Conservation (phyloP, 176 grass and related monocot genomes). For the Triticum timopheevii region DNA sequence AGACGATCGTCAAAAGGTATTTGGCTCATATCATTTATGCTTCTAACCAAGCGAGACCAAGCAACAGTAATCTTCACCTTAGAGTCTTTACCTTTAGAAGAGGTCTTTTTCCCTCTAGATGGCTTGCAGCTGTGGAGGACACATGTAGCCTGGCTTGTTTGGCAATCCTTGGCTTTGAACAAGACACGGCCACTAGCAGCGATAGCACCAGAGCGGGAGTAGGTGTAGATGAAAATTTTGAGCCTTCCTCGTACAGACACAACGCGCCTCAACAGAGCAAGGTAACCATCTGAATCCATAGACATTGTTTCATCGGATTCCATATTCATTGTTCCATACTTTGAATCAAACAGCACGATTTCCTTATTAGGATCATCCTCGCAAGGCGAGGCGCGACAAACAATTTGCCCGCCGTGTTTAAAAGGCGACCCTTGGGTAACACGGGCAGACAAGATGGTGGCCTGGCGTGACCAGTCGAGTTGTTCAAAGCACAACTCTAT, state of each 20-base stretch:
- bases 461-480: background rate
- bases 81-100: background rate
- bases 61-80: slow-evolving; percentile 6
- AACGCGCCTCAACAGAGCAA: background rate
- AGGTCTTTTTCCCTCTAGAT: background rate
- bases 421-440: background rate
- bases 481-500: background rate
- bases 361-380: background rate
- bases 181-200: background rate
- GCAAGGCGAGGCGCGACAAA: background rate
- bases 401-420: background rate
- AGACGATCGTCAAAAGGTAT: no score
- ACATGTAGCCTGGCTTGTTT: background rate
- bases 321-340: background rate
- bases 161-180: background rate
- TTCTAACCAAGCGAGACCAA: background rate
- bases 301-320: background rate
- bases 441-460: background rate
- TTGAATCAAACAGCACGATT: background rate
- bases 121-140: background rate
- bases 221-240: background rate
- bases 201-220: background rate
- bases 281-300: background rate
- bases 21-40: background rate
- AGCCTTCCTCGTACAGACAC: background rate